Evolutionary conservation across 2,329 filamentous ascomycete genomes (phyloP), one percentile per base, ranked within the genome.

Genomic region (Bretziella fagacearum): DNA sequence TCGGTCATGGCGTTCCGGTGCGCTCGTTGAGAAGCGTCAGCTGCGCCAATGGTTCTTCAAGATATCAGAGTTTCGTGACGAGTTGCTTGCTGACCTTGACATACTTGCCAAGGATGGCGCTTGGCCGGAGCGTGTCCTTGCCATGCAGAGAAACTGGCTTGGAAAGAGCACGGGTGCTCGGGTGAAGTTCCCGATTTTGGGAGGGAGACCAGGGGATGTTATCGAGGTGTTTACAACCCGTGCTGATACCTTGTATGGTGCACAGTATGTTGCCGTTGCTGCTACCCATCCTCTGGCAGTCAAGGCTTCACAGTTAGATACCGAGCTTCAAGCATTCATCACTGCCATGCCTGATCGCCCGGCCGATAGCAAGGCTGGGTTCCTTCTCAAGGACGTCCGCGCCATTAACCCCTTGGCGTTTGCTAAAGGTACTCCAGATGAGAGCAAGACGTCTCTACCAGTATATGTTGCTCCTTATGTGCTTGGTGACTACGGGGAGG

Each of bases 1-100:
- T 26, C 75, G 69, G 55, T 93, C 85, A 2, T 94, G 86, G 86
- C 74, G 85, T 48, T 91, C 84, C 1, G 85, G 85, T 7, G 85
- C 83, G 43, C 79, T 81, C 58, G 84, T 93, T 15, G 81, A 91
- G 62, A 82, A 86, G 63, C 68, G 75, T 50, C 74, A 74, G 54
- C 66, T 93, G 41, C 84, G 82, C 62, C 86, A 94, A 61, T 94
- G 86, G 86, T 93, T 93, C 59, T 74, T 93, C 53, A 78, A 77
- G 52, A 93, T 91, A 56, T 89, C 84, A 3, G 73, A 74, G 42
- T 91, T 83, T 57, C 77, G 82, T 52, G 77, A 89, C 46, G 67
- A 74, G 3, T 65, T 93, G 6, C 65, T 93, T 22, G 65, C 77
- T 23, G 84, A 84, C 52, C 68, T 93, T 1, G 74, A 84, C 25